These are phyloP conservation scores for Russula ochroleuca DNA, from an alignment of 768 basidiomycete genomes.

Conservation along the genomic window DNA sequence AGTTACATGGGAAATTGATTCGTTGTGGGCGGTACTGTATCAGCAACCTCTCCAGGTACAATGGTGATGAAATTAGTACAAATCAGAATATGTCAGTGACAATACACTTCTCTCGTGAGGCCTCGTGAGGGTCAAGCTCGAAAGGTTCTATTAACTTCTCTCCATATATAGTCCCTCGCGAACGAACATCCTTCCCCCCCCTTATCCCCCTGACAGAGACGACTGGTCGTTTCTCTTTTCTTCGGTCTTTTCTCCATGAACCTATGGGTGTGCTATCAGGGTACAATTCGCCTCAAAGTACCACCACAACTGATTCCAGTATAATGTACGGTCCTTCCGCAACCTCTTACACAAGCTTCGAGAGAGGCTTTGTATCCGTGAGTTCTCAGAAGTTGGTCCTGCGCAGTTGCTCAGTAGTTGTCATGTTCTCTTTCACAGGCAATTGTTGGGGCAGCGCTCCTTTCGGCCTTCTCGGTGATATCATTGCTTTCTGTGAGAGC, in stretches of 20 bases:
- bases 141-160: background rate
- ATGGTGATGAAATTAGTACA: no score
- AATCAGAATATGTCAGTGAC: no score
- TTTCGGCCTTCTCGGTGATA: constrained; percentile 33
- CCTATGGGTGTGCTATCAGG: background rate
- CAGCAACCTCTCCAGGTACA: no score
- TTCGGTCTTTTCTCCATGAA: no score
- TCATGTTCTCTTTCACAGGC: constrained; percentile 21
- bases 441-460: constrained; percentile 30
- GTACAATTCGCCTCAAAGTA: background rate
- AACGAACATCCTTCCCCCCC: background rate
- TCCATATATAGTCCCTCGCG: background rate
- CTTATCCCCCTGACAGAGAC: background rate
- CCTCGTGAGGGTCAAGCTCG: no score
- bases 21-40: no score
- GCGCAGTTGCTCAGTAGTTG: background rate
- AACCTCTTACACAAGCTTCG: background rate
- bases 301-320: background rate
- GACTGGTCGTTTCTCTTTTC: background rate
- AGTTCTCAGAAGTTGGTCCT: background rate
- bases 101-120: no score
- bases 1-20: no score
- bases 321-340: background rate
- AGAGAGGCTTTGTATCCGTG: constrained; percentile 19
- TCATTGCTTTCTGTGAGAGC: constrained; percentile 27